A percentile compares a stretch with the other conserved stretches of the same genome.
These are phyloP conservation scores for Chrysanthemum seticuspe DNA, from an alignment of 129 eudicot genomes.

Conservation along the genomic window DNA sequence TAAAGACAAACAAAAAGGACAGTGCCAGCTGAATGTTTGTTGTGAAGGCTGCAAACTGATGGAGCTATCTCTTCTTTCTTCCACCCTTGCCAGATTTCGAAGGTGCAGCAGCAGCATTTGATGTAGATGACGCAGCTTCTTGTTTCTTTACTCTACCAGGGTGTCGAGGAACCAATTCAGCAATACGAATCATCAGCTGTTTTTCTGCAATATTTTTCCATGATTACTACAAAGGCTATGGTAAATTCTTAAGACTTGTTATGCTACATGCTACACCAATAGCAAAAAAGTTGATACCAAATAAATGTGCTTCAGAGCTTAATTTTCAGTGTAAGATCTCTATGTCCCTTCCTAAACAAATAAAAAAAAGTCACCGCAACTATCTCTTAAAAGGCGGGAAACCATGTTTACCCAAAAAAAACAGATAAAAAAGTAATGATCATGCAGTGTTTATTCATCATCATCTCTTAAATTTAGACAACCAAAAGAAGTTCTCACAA, in stretches of 20 bases:
- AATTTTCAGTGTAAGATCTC: no score
- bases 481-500: neutral
- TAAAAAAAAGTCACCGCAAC: no score
- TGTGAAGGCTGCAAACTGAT: conserved; percentile 14
- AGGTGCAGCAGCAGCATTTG: conserved; percentile 44
- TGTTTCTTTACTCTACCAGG: conserved; percentile 84
- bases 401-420: no score
- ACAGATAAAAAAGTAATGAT: neutral
- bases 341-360: no score
- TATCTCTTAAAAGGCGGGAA: no score
- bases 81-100: conserved; percentile 88
- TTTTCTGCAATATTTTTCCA: conserved; percentile 56
- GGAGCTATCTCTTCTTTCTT: conserved; percentile 67
- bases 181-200: conserved; percentile 70
- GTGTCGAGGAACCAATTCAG: conserved; percentile 88
- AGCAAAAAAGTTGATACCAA: no score
- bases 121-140: conserved; percentile 61
- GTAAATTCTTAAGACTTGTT: neutral
- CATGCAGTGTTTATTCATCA: neutral
- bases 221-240: conserved; percentile 2
- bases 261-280: neutral
- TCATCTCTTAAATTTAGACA: neutral
- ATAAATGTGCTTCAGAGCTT: no score
- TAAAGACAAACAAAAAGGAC: neutral
- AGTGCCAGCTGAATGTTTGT: neutral